These are phyloP conservation scores for Wickerhamomyces bisporus DNA, from an alignment of 805 yeast species.

Conservation along the genomic window DNA sequence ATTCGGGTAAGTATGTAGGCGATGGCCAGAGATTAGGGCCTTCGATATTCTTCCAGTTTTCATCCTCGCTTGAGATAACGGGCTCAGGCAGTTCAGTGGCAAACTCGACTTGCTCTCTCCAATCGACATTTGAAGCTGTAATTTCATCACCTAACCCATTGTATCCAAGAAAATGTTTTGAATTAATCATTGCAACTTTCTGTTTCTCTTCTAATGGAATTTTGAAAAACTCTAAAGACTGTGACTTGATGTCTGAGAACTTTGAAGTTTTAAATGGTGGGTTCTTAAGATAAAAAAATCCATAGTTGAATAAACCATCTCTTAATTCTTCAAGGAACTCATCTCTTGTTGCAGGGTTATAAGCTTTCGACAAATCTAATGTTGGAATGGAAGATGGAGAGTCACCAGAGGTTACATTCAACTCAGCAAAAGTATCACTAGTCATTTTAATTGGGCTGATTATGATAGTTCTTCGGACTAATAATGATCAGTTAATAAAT, in stretches of 20 bases:
- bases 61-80: conserved; percentile 26
- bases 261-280: conserved; percentile 37
- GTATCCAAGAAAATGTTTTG: conserved; percentile 42
- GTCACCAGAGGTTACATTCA: not conserved
- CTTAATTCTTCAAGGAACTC: conserved; percentile 42
- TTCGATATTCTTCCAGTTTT: conserved; percentile 36
- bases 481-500: no score
- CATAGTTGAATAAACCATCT: conserved; percentile 47
- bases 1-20: conserved; percentile 27
- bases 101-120: conserved; percentile 47
- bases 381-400: conserved; percentile 29
- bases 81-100: conserved; percentile 44
- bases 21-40: conserved; percentile 47
- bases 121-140: conserved; percentile 39
- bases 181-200: conserved; percentile 36
- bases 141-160: conserved; percentile 42
- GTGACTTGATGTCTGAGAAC: conserved; percentile 21
- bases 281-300: conserved; percentile 36
- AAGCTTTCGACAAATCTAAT: conserved; percentile 39
- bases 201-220: conserved; percentile 35
- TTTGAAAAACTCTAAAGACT: conserved; percentile 33
- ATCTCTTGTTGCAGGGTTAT: conserved; percentile 36
- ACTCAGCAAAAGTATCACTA: not conserved
- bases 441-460: no score
- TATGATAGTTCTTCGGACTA: no score